A percentile compares a stretch with the other conserved stretches of the same genome.
Conservation (phyloP, 23 red algal genomes). For the Gracilaria caudata region DNA sequence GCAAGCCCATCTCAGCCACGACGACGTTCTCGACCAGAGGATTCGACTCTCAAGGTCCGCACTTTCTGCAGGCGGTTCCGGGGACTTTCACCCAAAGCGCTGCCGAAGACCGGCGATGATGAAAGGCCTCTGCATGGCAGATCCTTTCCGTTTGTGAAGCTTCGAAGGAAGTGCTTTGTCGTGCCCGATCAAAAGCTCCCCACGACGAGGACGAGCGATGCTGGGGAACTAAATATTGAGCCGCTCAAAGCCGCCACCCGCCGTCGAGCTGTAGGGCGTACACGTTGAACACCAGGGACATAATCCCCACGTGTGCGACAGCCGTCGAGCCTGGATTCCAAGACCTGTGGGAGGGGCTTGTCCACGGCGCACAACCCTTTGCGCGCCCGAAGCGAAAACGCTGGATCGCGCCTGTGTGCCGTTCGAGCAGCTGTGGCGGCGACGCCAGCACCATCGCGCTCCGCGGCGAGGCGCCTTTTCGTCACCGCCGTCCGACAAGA, state of each 20-base stretch:
- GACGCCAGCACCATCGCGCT: neutral
- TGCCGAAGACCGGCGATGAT: constrained; percentile 8
- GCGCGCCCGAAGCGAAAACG: too few species aligned
- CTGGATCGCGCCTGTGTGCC: too few species aligned
- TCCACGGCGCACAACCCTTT: too few species aligned
- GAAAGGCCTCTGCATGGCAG: constrained; percentile 34
- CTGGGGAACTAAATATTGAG: too few species aligned
- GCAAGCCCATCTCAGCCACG: constrained; percentile 56
- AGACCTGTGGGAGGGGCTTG: too few species aligned
- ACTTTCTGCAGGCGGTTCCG: constrained; percentile 61
- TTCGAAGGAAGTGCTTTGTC: constrained; percentile 62
- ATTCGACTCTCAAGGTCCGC: constrained; percentile 39
- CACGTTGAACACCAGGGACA: neutral
- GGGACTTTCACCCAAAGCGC: constrained; percentile 63
- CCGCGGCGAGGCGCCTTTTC: neutral
- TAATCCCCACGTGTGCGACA: neutral
- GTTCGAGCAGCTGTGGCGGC: too few species aligned
- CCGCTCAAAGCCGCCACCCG: too few species aligned
- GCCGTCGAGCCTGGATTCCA: too few species aligned
- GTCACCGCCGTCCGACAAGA: neutral
- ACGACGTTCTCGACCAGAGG: constrained; percentile 45
- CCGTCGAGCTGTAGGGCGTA: neutral
- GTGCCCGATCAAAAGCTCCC: constrained; percentile 1
- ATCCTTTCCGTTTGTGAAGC: constrained; percentile 39
- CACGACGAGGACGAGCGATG: too few species aligned